Evolutionary conservation across 148 eudicot species (phyloP).

Genomic region (Arctostaphylos glauca): DNA sequence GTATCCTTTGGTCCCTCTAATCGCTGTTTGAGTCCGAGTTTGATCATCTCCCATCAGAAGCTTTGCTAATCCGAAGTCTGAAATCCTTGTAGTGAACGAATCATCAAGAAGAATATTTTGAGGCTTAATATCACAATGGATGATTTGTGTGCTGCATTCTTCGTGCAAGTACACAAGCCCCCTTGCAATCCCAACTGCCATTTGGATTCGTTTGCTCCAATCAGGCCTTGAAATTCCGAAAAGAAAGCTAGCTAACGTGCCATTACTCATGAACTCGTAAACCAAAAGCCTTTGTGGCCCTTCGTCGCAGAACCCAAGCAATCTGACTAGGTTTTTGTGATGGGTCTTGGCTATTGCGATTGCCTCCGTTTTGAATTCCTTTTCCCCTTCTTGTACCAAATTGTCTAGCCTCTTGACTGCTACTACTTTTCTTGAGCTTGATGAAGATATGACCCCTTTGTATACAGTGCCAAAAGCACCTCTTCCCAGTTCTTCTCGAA

Average conservation of each 20-base stretch:
- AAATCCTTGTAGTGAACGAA: slow-evolving; percentile 1
- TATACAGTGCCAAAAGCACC: slow-evolving; percentile 32
- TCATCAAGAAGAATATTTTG: slow-evolving; percentile 28
- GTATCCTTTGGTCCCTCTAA: slow-evolving; percentile 31
- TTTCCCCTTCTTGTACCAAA: slow-evolving; percentile 17
- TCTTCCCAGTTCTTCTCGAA: slow-evolving; percentile 23
- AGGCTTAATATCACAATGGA: slow-evolving; percentile 33
- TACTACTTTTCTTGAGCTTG: slow-evolving; percentile 8
- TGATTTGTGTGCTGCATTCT: slow-evolving; percentile 27
- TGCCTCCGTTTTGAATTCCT: slow-evolving; percentile 25
- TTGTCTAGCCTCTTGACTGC: slow-evolving; percentile 26
- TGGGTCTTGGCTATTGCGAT: slow-evolving; percentile 27
- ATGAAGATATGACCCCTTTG: slow-evolving; percentile 13
- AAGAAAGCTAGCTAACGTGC: slow-evolving; percentile 18
- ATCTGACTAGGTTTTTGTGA: slow-evolving; percentile 28
- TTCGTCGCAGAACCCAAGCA: slow-evolving; percentile 30
- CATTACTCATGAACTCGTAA: slow-evolving; percentile 36
- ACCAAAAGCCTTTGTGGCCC: slow-evolving; percentile 29
- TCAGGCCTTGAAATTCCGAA: slow-evolving; percentile 19
- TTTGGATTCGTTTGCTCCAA: slow-evolving; percentile 22
- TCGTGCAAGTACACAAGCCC: slow-evolving; percentile 34
- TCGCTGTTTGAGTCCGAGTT: slow-evolving; percentile 18
- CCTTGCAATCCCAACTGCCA: slow-evolving; percentile 25
- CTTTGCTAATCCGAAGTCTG: slow-evolving; percentile 28
- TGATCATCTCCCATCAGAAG: slow-evolving; percentile 20